Evolutionary conservation across 78 protist genomes (phyloP).

Genomic region (Protostelium mycophagum): DNA sequence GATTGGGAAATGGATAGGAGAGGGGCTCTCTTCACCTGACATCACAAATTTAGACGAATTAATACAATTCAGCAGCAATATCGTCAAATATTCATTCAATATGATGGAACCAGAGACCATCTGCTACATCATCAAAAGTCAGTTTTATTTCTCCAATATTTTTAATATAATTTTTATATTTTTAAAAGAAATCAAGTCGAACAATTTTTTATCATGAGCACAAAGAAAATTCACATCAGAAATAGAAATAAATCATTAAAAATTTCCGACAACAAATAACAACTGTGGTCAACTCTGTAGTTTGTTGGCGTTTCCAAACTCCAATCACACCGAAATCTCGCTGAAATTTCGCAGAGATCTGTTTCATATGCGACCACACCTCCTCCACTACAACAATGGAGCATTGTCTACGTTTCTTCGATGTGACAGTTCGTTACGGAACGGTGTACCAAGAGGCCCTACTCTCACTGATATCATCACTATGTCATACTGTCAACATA

Average conservation of each 20-base stretch:
- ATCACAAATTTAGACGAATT: neutral
- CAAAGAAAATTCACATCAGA: too few species aligned
- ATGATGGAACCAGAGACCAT: neutral
- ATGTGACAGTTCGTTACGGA: neutral
- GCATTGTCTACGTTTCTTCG: neutral
- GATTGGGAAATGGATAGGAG: neutral
- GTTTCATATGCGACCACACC: neutral
- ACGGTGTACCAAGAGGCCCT: neutral
- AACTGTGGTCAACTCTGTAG: too few species aligned
- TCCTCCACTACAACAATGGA: neutral
- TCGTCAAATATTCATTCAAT: neutral
- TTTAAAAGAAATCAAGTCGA: too few species aligned
- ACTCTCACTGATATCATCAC: neutral
- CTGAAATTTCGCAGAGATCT: neutral
- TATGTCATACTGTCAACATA: neutral
- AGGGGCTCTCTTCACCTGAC: neutral
- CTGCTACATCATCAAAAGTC: neutral
- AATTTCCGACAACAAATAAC: too few species aligned
- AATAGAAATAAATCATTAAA: too few species aligned
- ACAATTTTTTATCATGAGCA: too few species aligned
- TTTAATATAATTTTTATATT: too few species aligned
- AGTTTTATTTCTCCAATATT: neutral
- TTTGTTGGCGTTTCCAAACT: too few species aligned
- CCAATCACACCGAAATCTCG: too few species aligned
- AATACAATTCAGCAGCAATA: neutral